These are phyloP conservation scores for Hansenula lynferdii DNA, from an alignment of 1,139 yeast species.

Conservation along the genomic window DNA sequence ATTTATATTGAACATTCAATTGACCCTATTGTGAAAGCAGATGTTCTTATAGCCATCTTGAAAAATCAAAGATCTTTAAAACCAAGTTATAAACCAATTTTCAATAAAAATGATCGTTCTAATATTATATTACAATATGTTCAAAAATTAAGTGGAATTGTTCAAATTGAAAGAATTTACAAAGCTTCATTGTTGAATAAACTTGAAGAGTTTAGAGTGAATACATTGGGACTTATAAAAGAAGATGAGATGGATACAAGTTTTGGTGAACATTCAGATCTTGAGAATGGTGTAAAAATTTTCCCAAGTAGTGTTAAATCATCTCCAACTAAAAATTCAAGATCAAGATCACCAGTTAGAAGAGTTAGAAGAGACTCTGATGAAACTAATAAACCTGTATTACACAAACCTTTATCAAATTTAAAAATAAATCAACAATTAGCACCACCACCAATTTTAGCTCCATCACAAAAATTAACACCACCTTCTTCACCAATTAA, in stretches of 20 bases:
- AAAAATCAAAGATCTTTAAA: conserved; percentile 18
- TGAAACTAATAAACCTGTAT: not conserved
- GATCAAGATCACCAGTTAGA: conserved; percentile 16
- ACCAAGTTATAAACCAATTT: conserved; percentile 17
- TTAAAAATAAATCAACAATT: conserved; percentile 1
- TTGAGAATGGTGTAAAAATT: conserved; percentile 11
- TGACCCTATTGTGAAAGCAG: conserved; percentile 28
- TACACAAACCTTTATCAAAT: not conserved
- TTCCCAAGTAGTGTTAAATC: conserved; percentile 12
- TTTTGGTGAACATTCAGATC: conserved; percentile 3
- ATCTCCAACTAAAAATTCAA: conserved; percentile 11
- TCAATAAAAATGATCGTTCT: conserved; percentile 38
- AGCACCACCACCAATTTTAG: not conserved
- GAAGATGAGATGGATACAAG: conserved; percentile 4
- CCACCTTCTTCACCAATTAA: conserved; percentile 12
- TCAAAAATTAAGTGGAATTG: conserved; percentile 46
- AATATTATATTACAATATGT: conserved; percentile 44
- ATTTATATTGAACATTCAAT: conserved; percentile 51
- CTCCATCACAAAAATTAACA: not conserved
- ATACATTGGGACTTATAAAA: conserved; percentile 11
- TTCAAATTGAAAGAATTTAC: conserved; percentile 60
- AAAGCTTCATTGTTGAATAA: conserved; percentile 33
- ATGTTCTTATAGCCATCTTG: conserved; percentile 31
- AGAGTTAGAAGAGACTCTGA: conserved; percentile 1
- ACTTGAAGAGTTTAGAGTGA: conserved; percentile 9